Base-by-base conservation (phyloP, 257 asterid species). In the Asclepias syriaca region DNA sequence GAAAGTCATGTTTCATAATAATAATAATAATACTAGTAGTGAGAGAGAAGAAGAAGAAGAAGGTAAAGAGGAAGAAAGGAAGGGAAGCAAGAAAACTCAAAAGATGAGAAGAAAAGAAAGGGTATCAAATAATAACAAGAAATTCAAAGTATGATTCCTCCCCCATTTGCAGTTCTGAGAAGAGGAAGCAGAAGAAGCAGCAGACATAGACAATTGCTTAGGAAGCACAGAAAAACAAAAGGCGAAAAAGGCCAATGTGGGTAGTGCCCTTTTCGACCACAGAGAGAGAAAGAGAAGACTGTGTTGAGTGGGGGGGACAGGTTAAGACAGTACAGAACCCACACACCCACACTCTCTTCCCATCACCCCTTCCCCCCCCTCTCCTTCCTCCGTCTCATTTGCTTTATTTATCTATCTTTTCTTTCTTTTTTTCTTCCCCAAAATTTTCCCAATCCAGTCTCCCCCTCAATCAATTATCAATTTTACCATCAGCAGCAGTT, bases 281-380 rank as follows among this genome's bases (percentile, higher is more conserved):
- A 73, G 82, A 80, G 78, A 78, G 79, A 63, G 70, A 68, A 6
- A 76, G 67, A 50, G 50, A 61, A 43, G 74, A 76, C 82, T 83
- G 96, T 84, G 87, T 78, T 78, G 86, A 89, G 93, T 86, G 96
- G 97, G 86, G 96, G 96, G 95, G 97, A 89, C 96, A 89, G 87
- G 91, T 81, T 84, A 15, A 85, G 97, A 89, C 96, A 85, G 87
- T 88, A 91, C 96, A 93, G 91, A 89, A 88, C 91, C 96, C 97
- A 82, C 94, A 81, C 94, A 80, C 79, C 64, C n/a, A 21, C 8
- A 3, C 34, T 27, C 61, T n/a, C 34, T 29, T 2, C 34, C 2
- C 34, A 0, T 2, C 34, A 29, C 34, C 34, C 34, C 34, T 29
- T 0, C 3, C 3, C 2, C 32, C 32, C 32, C 32, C 32, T 29